phyloP scores from a whole-genome alignment of 352 stramenopile species.

The Saprolegnia parasitica region DNA sequence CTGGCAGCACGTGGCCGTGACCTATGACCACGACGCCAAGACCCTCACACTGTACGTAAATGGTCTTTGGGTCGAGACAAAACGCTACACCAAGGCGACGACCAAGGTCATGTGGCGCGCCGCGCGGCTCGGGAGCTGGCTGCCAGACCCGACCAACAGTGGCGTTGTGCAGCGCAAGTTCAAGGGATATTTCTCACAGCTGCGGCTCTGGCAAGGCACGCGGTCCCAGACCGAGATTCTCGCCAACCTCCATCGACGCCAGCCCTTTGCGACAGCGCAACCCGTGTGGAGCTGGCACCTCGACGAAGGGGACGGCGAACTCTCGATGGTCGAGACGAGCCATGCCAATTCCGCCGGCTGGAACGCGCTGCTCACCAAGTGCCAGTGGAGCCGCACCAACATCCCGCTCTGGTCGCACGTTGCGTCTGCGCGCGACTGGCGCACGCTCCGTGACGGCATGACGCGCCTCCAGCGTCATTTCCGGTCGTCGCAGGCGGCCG shows the following conservation, averaged over 20 bases:
- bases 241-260: conserved; percentile 57
- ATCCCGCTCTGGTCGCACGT: conserved; percentile 51
- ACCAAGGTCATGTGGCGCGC: conserved; percentile 46
- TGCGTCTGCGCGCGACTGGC: not conserved
- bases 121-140: conserved; percentile 67
- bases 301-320: conserved; percentile 1
- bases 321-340: conserved; percentile 31
- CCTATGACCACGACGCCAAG: conserved; percentile 39
- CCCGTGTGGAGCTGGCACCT: conserved; percentile 48
- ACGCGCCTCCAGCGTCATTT: conserved; percentile 9
- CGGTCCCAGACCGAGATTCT: conserved; percentile 43
- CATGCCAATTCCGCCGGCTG: conserved; percentile 44
- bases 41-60: conserved; percentile 53
- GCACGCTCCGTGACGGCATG: not conserved
- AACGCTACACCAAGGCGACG: conserved; percentile 43
- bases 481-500: not conserved
- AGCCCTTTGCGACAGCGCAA: conserved; percentile 45
- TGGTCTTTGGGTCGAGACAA: conserved; percentile 36
- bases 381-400: conserved; percentile 57
- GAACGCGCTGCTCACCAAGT: conserved; percentile 36
- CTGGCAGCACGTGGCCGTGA: conserved; percentile 65
- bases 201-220: conserved; percentile 61
- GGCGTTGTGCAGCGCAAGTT: conserved; percentile 52
- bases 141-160: conserved; percentile 40
- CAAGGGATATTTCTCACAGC: conserved; percentile 66